Percentiles rank a stretch among this genome's conserved stretches.
Conservation (phyloP, 176 grass and related monocot genomes). For the Tillandsia leiboldiana region DNA sequence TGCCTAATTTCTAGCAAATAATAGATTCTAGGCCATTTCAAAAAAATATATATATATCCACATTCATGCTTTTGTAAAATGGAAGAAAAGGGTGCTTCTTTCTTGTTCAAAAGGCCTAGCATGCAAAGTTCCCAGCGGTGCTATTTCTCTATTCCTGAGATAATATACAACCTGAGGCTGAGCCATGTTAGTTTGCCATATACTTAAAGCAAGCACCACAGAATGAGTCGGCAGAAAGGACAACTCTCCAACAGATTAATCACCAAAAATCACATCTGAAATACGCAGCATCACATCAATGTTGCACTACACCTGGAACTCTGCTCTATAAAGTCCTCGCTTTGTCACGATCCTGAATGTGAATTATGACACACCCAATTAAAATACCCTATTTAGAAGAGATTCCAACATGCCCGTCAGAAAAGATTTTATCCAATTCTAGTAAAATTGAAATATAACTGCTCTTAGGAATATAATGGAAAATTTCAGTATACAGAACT, state of each 20-base stretch:
- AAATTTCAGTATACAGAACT: no score
- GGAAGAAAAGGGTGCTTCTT: conserved; percentile 4
- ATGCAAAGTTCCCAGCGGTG: conserved; percentile 25
- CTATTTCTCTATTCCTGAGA: conserved; percentile 28
- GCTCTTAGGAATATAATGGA: no score
- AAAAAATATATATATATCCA: no score
- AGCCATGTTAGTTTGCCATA: conserved; percentile 9
- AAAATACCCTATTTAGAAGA: conserved; percentile 92
- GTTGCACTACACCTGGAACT: conserved; percentile 48
- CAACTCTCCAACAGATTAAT: conserved; percentile 21
- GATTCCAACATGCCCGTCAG: conserved; percentile 82
- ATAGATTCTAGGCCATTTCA: not conserved
- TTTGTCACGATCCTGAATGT: conserved; percentile 64
- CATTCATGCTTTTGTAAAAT: no score
- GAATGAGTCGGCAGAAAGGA: conserved; percentile 42
- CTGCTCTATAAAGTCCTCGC: conserved; percentile 78
- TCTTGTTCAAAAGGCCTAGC: conserved; percentile 2
- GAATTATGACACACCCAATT: conserved; percentile 93
- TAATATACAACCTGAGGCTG: not conserved
- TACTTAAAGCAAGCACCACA: conserved; percentile 10
- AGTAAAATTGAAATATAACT: conserved; percentile 26
- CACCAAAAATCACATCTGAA: conserved; percentile 45
- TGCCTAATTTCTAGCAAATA: not conserved
- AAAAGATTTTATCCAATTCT: conserved; percentile 28
- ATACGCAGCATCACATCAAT: conserved; percentile 45